These are phyloP conservation scores for Sphaerulina vaccinii DNA, from an alignment of 2,329 filamentous ascomycete genomes.

Conservation along the genomic window DNA sequence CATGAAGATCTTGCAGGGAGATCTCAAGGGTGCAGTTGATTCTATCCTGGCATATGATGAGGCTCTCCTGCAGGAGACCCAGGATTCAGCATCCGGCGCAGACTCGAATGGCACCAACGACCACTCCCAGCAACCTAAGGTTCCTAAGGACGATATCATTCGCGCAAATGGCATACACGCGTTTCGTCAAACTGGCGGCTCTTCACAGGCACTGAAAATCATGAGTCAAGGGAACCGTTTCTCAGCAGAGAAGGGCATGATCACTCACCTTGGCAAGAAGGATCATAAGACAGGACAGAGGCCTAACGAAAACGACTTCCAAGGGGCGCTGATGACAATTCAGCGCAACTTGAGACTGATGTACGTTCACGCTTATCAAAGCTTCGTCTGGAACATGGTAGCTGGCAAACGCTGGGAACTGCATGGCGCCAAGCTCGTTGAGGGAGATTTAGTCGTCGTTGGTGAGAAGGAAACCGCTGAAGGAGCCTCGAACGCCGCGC, in stretches of 20 bases:
- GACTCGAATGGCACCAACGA: slow-evolving; percentile 6
- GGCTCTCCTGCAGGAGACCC: slow-evolving; percentile 57
- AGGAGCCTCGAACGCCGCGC: slow-evolving; percentile 37
- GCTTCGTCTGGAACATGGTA: slow-evolving; percentile 86
- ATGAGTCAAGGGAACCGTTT: slow-evolving; percentile 75
- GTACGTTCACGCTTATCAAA: slow-evolving; percentile 97
- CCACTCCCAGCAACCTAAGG: slow-evolving; percentile 37
- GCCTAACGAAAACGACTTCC: slow-evolving; percentile 63
- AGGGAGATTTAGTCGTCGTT: slow-evolving; percentile 79
- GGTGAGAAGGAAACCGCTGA: slow-evolving; percentile 54
- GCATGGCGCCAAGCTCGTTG: slow-evolving; percentile 70
- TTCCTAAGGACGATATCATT: slow-evolving; percentile 71
- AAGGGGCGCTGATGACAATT: slow-evolving; percentile 77
- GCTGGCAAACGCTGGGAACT: slow-evolving; percentile 77
- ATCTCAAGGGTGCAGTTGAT: slow-evolving; percentile 78
- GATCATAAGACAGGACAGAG: slow-evolving; percentile 48
- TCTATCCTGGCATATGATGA: slow-evolving; percentile 72
- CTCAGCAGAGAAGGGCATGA: slow-evolving; percentile 73
- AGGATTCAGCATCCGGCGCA: slow-evolving; percentile 38
- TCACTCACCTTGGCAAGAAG: slow-evolving; percentile 66
- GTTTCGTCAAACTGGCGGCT: slow-evolving; percentile 59
- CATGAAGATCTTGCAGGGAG: slow-evolving; percentile 74
- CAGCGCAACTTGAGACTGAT: slow-evolving; percentile 81
- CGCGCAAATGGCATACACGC: slow-evolving; percentile 76
- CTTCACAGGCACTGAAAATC: slow-evolving; percentile 58